These are phyloP conservation scores for Aspergillus kassunensis DNA, from an alignment of 495 filamentous ascomycete genomes.

Conservation along the genomic window DNA sequence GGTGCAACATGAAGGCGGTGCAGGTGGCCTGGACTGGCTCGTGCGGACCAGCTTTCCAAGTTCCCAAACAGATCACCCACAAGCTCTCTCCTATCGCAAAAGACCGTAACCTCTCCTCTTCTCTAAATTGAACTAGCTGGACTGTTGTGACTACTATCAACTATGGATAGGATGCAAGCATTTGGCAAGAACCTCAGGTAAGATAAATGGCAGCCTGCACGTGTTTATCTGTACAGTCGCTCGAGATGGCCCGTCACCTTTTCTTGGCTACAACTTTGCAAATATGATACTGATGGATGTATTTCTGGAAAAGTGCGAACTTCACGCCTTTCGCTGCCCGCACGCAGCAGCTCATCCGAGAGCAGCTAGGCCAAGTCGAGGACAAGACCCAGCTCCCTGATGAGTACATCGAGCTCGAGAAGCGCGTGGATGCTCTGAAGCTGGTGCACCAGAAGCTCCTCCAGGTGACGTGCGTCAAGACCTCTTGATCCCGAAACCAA, in stretches of 20 bases:
- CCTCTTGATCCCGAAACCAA: not conserved
- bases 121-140: not conserved
- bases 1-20: conserved; percentile 11
- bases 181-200: conserved; percentile 73
- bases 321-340: conserved; percentile 90
- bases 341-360: conserved; percentile 94
- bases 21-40: conserved; percentile 10
- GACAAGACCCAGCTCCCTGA: conserved; percentile 97
- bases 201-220: conserved; percentile 18
- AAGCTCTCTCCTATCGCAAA: not conserved
- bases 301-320: conserved; percentile 47
- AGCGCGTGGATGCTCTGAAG: conserved; percentile 96
- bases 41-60: conserved; percentile 7
- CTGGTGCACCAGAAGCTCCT: conserved; percentile 95
- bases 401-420: conserved; percentile 98
- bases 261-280: conserved; percentile 17
- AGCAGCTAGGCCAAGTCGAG: conserved; percentile 91
- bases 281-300: conserved; percentile 24
- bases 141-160: conserved; percentile 27
- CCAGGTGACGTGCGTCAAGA: conserved; percentile 72
- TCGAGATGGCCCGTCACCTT: not conserved
- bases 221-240: conserved; percentile 2
- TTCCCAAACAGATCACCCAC: conserved; percentile 7
- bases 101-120: not conserved
- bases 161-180: conserved; percentile 68